These are phyloP conservation scores for Teratosphaeria destructans DNA, from an alignment of 2,329 filamentous ascomycete genomes.

Conservation along the genomic window DNA sequence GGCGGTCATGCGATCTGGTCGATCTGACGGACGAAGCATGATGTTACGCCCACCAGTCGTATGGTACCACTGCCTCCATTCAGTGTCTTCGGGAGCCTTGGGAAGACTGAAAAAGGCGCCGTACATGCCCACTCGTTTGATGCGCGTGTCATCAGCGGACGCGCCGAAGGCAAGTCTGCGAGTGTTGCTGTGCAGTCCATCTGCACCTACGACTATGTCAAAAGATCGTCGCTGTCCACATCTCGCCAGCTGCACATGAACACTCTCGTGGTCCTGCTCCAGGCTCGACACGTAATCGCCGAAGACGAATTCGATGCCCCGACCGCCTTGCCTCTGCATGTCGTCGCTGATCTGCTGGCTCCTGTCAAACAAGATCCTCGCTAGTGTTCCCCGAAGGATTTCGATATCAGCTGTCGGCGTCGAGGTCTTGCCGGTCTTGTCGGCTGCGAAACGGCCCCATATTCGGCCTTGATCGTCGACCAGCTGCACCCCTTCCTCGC, in stretches of 20 bases:
- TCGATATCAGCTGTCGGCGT: slow-evolving; percentile 24
- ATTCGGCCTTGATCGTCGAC: slow-evolving; percentile 15
- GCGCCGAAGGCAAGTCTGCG: slow-evolving; percentile 19
- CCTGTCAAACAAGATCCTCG: slow-evolving; percentile 13
- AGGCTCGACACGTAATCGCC: slow-evolving; percentile 16
- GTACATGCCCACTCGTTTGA: slow-evolving; percentile 19
- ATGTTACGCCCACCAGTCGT: slow-evolving; percentile 19
- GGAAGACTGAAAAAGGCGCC: slow-evolving; percentile 24
- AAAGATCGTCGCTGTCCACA: slow-evolving; percentile 9
- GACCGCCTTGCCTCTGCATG: slow-evolving; percentile 14
- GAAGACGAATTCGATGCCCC: slow-evolving; percentile 21
- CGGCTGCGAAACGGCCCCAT: slow-evolving; percentile 14
- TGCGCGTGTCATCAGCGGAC: slow-evolving; percentile 6
- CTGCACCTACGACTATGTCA: slow-evolving; percentile 24
- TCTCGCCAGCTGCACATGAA: slow-evolving; percentile 19
- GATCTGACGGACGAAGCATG: slow-evolving; percentile 21
- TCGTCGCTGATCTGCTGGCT: slow-evolving; percentile 12
- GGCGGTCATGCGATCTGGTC: slow-evolving; percentile 12
- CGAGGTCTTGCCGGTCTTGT: slow-evolving; percentile 17
- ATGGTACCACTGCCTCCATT: slow-evolving; percentile 23
- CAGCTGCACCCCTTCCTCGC: slow-evolving; percentile 21
- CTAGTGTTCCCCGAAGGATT: slow-evolving; percentile 21
- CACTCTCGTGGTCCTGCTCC: slow-evolving; percentile 15
- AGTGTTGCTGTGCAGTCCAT: slow-evolving; percentile 22
- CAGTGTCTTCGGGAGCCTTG: slow-evolving; percentile 11